A percentile compares a stretch with the other conserved stretches of the same genome.
Conservation (phyloP, 495 filamentous ascomycete species). For the Cudoniella acicularis region DNA sequence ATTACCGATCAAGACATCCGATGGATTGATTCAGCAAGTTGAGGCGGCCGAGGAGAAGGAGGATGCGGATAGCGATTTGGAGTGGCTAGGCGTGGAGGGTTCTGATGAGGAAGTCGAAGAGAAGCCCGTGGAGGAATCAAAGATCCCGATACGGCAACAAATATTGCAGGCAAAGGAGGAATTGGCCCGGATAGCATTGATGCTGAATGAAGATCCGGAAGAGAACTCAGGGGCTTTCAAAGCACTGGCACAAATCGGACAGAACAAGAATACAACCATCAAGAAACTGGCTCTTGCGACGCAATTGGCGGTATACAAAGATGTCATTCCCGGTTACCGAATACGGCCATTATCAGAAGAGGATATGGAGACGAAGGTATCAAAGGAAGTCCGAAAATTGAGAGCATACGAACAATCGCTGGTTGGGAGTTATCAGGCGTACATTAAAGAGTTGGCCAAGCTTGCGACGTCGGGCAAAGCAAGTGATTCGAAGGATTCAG, state of each 20-base stretch:
- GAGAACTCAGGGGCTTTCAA: slow-evolving; percentile 79
- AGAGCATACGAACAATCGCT: slow-evolving; percentile 81
- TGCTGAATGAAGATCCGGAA: slow-evolving; percentile 90
- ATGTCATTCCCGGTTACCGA: slow-evolving; percentile 92
- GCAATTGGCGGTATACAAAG: slow-evolving; percentile 88
- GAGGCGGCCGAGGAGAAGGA: slow-evolving; percentile 51
- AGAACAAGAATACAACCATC: slow-evolving; percentile 65
- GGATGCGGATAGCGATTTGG: slow-evolving; percentile 41
- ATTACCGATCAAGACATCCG: slow-evolving; percentile 79
- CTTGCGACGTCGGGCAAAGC: slow-evolving; percentile 51
- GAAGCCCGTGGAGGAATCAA: slow-evolving; percentile 42
- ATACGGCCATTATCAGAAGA: slow-evolving; percentile 79
- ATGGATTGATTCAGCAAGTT: slow-evolving; percentile 64
- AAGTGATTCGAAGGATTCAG: slow-evolving; percentile 26
- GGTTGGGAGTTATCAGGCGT: slow-evolving; percentile 74
- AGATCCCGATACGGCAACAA: slow-evolving; percentile 68
- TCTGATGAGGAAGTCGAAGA: slow-evolving; percentile 39
- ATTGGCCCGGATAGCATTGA: slow-evolving; percentile 72
- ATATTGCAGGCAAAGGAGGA: slow-evolving; percentile 89
- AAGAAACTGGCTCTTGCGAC: slow-evolving; percentile 80
- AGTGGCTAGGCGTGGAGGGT: slow-evolving; percentile 38
- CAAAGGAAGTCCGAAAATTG: slow-evolving; percentile 83
- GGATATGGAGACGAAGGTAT: slow-evolving; percentile 70
- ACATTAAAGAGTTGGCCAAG: slow-evolving; percentile 66
- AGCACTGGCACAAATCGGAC: slow-evolving; percentile 68